A percentile compares a stretch with the other conserved stretches of the same genome.
These are phyloP conservation scores for Hypoxylon perforatum DNA, from an alignment of 495 filamentous ascomycete genomes.

Conservation along the genomic window DNA sequence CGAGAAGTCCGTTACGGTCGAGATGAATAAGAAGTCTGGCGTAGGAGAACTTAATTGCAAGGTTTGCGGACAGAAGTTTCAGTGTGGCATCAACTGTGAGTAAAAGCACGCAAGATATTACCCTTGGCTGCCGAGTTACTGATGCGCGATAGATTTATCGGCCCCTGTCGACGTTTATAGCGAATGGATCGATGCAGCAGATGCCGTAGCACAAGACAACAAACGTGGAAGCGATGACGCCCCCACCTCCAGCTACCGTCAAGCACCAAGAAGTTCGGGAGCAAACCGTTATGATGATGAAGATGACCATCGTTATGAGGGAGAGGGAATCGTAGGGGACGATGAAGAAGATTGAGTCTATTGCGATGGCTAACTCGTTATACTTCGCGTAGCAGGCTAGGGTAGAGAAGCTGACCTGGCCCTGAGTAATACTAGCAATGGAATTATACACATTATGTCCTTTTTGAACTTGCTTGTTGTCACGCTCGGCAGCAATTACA, in stretches of 20 bases:
- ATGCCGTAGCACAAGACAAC: slow-evolving; percentile 57
- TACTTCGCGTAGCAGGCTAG: not conserved
- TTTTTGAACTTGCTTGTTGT: slow-evolving; percentile 25
- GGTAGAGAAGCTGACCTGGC: not conserved
- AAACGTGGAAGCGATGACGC: slow-evolving; percentile 26
- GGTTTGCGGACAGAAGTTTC: slow-evolving; percentile 91
- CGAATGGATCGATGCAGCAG: slow-evolving; percentile 97
- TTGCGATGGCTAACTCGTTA: not conserved
- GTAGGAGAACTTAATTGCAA: slow-evolving; percentile 88
- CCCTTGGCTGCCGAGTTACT: slow-evolving; percentile 15
- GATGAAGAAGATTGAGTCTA: slow-evolving; percentile 54
- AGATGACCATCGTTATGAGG: slow-evolving; percentile 57
- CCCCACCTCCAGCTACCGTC: slow-evolving; percentile 44
- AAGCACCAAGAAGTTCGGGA: slow-evolving; percentile 52
- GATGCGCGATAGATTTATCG: slow-evolving; percentile 72
- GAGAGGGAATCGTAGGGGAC: slow-evolving; percentile 55
- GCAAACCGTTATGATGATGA: slow-evolving; percentile 57
- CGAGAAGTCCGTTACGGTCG: slow-evolving; percentile 87
- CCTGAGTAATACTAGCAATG: slow-evolving; percentile 1
- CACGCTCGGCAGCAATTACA: slow-evolving; percentile 62
- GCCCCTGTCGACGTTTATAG: slow-evolving; percentile 94
- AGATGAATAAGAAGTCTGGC: slow-evolving; percentile 90
- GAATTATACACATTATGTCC: slow-evolving; percentile 16
- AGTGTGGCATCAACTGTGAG: slow-evolving; percentile 92
- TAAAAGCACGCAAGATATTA: not conserved